phyloP scores from a whole-genome alignment of 805 yeast species.

The Pichia occidentalis region DNA sequence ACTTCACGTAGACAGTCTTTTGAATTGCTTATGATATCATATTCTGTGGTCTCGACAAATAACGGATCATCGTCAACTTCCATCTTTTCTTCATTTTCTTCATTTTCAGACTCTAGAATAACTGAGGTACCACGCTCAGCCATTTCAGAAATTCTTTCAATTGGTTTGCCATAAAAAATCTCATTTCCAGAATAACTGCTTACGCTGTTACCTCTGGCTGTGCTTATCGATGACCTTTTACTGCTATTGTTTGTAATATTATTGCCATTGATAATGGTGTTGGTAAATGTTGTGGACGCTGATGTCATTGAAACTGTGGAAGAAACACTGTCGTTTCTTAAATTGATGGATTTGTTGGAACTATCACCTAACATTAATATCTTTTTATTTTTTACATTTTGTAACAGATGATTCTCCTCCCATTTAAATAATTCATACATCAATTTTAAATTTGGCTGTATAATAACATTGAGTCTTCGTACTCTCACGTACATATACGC shows the following conservation, averaged over 20 bases:
- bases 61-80: slow-evolving; percentile 5
- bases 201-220: slow-evolving; percentile 20
- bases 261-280: slow-evolving; percentile 3
- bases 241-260: no score
- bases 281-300: slow-evolving; percentile 16
- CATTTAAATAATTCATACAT: slow-evolving; percentile 83
- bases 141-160: neutral
- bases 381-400: slow-evolving; percentile 8
- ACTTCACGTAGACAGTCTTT: slow-evolving; percentile 48
- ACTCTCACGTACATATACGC: slow-evolving; percentile 90
- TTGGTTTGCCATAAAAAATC: slow-evolving; percentile 16
- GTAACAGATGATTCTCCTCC: slow-evolving; percentile 38
- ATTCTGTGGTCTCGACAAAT: no score
- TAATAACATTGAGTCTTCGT: slow-evolving; percentile 81
- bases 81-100: slow-evolving; percentile 15
- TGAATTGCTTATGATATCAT: slow-evolving; percentile 30
- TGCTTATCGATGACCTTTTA: slow-evolving; percentile 23
- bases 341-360: neutral
- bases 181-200: slow-evolving; percentile 3
- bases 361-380: neutral
- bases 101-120: slow-evolving; percentile 5
- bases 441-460: slow-evolving; percentile 87
- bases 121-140: slow-evolving; percentile 2
- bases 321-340: slow-evolving; percentile 12
- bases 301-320: slow-evolving; percentile 18